Percentiles rank a stretch among this genome's conserved stretches.
Conservation (phyloP, 768 basidiomycete species). For the Kwoniella bestiolae region DNA sequence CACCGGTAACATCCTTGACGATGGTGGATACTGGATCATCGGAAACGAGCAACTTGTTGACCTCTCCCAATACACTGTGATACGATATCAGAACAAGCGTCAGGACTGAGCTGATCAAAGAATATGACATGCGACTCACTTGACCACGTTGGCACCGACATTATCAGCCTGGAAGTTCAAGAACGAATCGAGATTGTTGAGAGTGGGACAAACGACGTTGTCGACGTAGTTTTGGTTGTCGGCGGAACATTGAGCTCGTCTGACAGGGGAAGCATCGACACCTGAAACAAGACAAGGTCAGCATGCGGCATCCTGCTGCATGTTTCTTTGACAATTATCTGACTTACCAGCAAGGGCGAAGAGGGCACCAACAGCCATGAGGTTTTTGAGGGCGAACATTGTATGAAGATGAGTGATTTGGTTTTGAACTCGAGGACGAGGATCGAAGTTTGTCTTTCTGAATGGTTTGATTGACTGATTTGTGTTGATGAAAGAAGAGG, state of each 20-base stretch:
- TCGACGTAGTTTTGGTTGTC: constrained; percentile 11
- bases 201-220: constrained; percentile 1
- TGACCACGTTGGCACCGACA: neutral
- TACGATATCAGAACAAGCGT: too few relatives aligned
- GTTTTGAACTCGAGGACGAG: too few relatives aligned
- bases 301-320: too few relatives aligned
- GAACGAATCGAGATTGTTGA: neutral
- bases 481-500: too few relatives aligned
- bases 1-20: constrained; percentile 5
- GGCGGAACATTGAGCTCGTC: constrained; percentile 2
- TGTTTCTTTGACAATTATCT: too few relatives aligned
- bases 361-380: too few relatives aligned
- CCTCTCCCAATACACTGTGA: neutral
- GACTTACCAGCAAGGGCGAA: too few relatives aligned
- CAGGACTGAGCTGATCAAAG: neutral
- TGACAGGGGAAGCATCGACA: neutral
- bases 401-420: too few relatives aligned
- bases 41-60: constrained; percentile 8
- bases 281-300: neutral
- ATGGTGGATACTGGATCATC: constrained; percentile 9
- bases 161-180: constrained; percentile 11
- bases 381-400: too few relatives aligned
- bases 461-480: too few relatives aligned
- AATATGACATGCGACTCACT: neutral
- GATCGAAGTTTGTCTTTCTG: too few relatives aligned